Evolutionary conservation across 768 basidiomycete genomes (phyloP).

Genomic region (Macrolepiota dolichaula): DNA sequence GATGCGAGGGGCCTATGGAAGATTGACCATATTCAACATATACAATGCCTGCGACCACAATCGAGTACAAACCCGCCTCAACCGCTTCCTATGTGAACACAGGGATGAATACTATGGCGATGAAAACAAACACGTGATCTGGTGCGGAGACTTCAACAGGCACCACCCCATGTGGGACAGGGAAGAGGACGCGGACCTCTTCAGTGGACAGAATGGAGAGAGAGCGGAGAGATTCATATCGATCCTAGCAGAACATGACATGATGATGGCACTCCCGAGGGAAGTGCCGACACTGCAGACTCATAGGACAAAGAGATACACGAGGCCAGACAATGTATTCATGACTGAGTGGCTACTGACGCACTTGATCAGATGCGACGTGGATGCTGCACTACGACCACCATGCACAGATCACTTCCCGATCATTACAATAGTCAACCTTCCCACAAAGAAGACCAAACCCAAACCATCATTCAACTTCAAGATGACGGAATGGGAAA

Average conservation of each 20-base stretch:
- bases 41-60: slow-evolving; percentile 17
- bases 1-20: background rate
- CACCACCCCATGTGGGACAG: slow-evolving; percentile 41
- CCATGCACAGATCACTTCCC: no score
- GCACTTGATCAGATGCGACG: no score
- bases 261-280: slow-evolving; percentile 32
- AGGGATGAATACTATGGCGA: background rate
- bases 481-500: no score
- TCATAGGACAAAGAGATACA: slow-evolving; percentile 24
- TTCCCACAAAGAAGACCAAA: no score
- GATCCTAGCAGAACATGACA: slow-evolving; percentile 19
- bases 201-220: slow-evolving; percentile 23
- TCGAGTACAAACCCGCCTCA: background rate
- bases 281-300: slow-evolving; percentile 31
- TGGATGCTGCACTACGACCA: no score
- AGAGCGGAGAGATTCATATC: slow-evolving; percentile 23
- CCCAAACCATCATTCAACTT: no score
- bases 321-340: slow-evolving; percentile 45
- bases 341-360: slow-evolving; percentile 12
- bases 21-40: slow-evolving; percentile 17
- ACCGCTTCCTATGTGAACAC: background rate
- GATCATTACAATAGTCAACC: no score
- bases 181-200: slow-evolving; percentile 26
- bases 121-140: slow-evolving; percentile 19
- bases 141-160: slow-evolving; percentile 37